A percentile compares a stretch with the other conserved stretches of the same genome.
Conservation (phyloP, 176 grass and related monocot genomes). For the Hordeum vulgare region MorexV3_pseudomolecules_assembly NC_058522.1:492625349-492625848, state of each 20-base stretch:
- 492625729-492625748: no score
- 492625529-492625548: neutral
- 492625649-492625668: neutral
- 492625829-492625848: no score
- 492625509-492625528: neutral
- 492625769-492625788: no score
- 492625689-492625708: neutral
- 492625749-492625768: no score
- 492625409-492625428: conserved; percentile 87
- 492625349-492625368: conserved; percentile 50
- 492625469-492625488: neutral
- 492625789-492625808: no score
- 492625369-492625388: conserved; percentile 65
- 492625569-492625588: neutral
- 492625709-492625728: neutral
- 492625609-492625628: neutral
- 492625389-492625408: conserved; percentile 73
- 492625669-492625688: neutral
- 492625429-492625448: conserved; percentile 61
- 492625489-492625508: conserved; percentile 29
- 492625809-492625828: no score
- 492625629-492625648: neutral
- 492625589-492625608: neutral
- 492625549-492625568: neutral
- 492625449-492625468: neutral